Percentiles rank a stretch among this genome's conserved stretches.
Conservation (phyloP, 257 asterid species). For the Solanum paucissectum region DNA sequence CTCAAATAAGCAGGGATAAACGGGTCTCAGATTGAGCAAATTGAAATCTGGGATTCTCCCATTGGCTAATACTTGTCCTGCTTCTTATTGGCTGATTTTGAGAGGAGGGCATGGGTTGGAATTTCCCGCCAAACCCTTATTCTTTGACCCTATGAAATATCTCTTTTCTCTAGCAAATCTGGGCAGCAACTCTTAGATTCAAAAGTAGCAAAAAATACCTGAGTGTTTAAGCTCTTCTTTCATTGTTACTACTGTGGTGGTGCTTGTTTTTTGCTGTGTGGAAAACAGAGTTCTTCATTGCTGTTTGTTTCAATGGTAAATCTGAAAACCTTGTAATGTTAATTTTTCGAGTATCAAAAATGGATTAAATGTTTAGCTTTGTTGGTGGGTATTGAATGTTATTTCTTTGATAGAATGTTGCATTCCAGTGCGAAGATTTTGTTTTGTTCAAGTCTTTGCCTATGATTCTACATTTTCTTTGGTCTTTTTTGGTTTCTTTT, state of each 20-base stretch:
- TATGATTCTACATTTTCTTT: not conserved
- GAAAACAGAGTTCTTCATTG: not conserved
- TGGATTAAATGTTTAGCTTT: not conserved
- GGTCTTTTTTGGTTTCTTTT: not conserved
- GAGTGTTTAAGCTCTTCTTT: not conserved
- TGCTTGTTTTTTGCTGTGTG: not conserved
- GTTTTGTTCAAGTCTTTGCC: not conserved
- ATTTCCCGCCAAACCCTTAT: not conserved
- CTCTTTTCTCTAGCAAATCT: not conserved
- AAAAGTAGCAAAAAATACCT: not conserved
- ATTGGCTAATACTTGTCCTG: not conserved
- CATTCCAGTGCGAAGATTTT: not conserved
- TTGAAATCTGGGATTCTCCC: not conserved
- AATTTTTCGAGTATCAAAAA: not conserved
- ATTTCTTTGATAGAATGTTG: not conserved
- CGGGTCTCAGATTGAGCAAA: not conserved
- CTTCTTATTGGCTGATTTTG: not conserved
- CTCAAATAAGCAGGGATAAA: not conserved
- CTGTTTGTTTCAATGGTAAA: not conserved
- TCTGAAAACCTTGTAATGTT: not conserved
- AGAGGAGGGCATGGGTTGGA: not conserved
- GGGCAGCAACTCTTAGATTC: not conserved
- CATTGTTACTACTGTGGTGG: not conserved
- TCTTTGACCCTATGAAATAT: not conserved
- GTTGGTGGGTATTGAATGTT: not conserved